These are phyloP conservation scores for Coemansia sp. DNA, from an alignment of 192 early-diverging fungal species.

Conservation along the genomic window DNA sequence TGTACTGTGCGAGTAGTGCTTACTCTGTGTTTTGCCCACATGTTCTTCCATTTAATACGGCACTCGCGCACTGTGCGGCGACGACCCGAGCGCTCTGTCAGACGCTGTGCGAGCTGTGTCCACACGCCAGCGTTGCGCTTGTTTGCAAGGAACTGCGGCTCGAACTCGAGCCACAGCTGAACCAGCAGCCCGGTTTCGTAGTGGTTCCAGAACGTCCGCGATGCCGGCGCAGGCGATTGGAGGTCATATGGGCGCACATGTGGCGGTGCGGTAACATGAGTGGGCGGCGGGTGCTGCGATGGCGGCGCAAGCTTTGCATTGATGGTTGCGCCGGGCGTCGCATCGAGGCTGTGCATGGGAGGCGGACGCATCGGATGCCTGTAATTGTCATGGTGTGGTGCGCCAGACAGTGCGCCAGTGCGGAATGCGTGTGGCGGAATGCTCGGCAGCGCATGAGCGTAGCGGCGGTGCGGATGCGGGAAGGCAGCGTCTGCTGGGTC, in stretches of 20 bases:
- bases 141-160: conserved; percentile 51
- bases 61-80: conserved; percentile 54
- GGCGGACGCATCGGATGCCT: no score
- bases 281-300: conserved; percentile 6
- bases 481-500: no score
- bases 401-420: no score
- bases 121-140: conserved; percentile 57
- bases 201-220: conserved; percentile 56
- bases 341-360: no score
- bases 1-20: conserved; percentile 12
- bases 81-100: conserved; percentile 47
- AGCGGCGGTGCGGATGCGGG: no score
- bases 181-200: conserved; percentile 51
- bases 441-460: no score
- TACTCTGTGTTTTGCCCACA: conserved; percentile 58
- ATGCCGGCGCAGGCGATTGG: conserved; percentile 42
- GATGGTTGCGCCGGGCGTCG: no score
- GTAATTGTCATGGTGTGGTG: no score
- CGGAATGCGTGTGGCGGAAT: no score
- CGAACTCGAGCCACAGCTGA: conserved; percentile 54
- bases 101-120: conserved; percentile 46
- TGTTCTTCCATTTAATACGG: conserved; percentile 57
- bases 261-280: no score
- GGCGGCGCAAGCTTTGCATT: no score
- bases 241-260: conserved; percentile 39